These are phyloP conservation scores for Puccinia polysora DNA, from an alignment of 1,284 basidiomycete genomes.

Conservation along the genomic window DNA sequence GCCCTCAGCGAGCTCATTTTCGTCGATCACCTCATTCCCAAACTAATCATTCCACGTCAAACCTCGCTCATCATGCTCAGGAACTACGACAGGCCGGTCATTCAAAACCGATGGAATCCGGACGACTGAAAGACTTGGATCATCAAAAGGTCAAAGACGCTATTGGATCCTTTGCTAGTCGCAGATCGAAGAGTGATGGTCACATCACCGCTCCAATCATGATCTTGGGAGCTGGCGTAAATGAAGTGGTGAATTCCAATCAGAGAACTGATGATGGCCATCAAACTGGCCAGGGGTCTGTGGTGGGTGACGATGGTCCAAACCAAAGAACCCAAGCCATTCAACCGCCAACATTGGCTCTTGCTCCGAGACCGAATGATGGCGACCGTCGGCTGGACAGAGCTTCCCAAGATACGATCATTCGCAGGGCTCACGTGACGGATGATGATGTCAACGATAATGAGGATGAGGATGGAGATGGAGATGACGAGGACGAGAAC, in stretches of 20 bases:
- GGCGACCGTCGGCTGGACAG: no score
- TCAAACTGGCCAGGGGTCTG: no score
- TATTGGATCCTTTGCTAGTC: no score
- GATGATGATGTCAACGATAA: constrained; percentile 2
- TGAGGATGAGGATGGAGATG: not conserved
- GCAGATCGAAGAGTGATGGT: not conserved
- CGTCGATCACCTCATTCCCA: no score
- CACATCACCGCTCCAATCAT: not conserved
- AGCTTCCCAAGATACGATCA: no score
- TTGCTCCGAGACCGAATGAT: not conserved
- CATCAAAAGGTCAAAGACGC: no score
- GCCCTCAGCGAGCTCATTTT: not conserved
- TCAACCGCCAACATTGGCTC: not conserved
- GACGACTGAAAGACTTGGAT: not conserved
- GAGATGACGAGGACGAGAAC: not conserved
- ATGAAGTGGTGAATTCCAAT: not conserved
- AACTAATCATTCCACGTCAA: not conserved
- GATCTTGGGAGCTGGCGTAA: not conserved
- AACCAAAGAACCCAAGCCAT: not conserved
- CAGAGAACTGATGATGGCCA: not conserved
- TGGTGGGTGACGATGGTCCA: no score
- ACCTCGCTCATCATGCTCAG: not conserved
- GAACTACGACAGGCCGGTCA: not conserved
- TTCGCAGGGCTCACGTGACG: constrained; percentile 9
- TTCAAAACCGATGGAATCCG: not conserved